Percentiles rank a stretch among this genome's conserved stretches.
phyloP scores from a whole-genome alignment of 768 basidiomycete species.

The Cystobasidium tubakii region DNA sequence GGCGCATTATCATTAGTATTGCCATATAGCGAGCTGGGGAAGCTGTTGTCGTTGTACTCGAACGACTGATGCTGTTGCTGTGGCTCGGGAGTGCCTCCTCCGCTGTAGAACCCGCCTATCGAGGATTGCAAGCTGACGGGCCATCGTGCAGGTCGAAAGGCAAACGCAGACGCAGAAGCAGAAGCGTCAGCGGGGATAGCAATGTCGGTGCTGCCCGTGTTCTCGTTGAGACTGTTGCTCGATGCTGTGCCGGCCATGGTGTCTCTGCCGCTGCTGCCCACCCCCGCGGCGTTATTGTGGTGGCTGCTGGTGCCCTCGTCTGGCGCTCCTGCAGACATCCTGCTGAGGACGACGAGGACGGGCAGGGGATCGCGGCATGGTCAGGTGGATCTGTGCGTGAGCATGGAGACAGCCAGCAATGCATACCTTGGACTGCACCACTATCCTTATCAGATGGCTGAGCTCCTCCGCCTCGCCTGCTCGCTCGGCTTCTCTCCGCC shows the following conservation, averaged over 20 bases:
- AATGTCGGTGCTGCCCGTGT: background rate
- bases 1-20: background rate
- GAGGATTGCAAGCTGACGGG: background rate
- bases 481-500: no score
- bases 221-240: background rate
- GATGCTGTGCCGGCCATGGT: background rate
- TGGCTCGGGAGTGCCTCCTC: background rate
- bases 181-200: background rate
- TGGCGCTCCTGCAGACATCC: background rate
- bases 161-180: background rate
- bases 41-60: background rate
- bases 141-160: background rate
- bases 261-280: background rate
- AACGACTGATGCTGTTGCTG: background rate
- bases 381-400: background rate
- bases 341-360: background rate
- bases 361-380: background rate
- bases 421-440: background rate
- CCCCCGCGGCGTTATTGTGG: background rate
- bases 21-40: background rate
- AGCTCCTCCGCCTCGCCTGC: no score
- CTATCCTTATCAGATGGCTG: no score
- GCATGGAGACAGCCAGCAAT: background rate
- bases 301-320: background rate
- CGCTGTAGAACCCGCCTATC: background rate